Evolutionary conservation across 345 rosid species (phyloP), one percentile per base, ranked within the genome.

Genomic region (Arabidopsis arenosa): DNA sequence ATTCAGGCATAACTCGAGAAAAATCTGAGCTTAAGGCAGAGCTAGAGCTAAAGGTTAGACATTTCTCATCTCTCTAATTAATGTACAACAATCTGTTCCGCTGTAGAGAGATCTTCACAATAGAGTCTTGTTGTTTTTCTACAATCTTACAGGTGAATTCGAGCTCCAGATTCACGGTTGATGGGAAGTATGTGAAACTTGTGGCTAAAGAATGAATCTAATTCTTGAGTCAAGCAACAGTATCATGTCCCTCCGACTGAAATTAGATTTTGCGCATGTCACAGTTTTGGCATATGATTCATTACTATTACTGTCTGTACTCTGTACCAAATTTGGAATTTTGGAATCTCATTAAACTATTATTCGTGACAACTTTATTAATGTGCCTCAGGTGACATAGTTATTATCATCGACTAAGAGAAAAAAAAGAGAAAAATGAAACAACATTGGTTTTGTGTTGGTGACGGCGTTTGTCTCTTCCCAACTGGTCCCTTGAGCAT

Each of bases 11-110:
- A 13, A 69, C 74, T 58, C 71, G 47, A 63, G 89, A 84, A 48
- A 82, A 88, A 58, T 64, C 79, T 48, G 79, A 79, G 35, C 75
- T 91, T 13, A 44, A 47, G 62, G 73, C 52, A 13, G 82, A 76
- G 28, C 66, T 91, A 73, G 88, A 87, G 76, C 86, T 75, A 39
- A 89, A 91, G 97, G 98, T 91, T 23, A 74, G 84, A 23, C 68
- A 53, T 54, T 64, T 56, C 18, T 48, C 37, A 43, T 10, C 56
- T 57, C 17, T 13, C 18, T 47, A 11, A 8, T 36, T 64, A 18
- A 9, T 30, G 7, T 14, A 18, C 33, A 13, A 30, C 30, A 2
- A 32, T 52, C 33, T 44, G 8, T 54, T 69, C 1, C 45, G 26
- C 39, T 66, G 28, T 53, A 1, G 47, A 61, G 43, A 45, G 32